These are phyloP conservation scores for Sugiyamaella grinbergsii DNA, from an alignment of 1,139 yeast species.

Conservation along the genomic window DNA sequence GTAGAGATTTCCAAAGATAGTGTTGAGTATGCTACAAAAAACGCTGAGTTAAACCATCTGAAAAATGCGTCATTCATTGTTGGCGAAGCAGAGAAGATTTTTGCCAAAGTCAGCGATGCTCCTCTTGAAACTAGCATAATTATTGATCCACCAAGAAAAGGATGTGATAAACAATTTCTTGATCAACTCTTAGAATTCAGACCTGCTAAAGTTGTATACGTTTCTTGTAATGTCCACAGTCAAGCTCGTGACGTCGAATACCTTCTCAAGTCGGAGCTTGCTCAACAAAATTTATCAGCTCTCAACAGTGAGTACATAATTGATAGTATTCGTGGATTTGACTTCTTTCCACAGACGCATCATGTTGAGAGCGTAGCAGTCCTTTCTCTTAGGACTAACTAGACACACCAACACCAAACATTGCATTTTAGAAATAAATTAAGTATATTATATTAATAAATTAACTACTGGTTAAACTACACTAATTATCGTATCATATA, in stretches of 20 bases:
- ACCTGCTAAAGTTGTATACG: conserved; percentile 86
- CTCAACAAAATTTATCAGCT: not conserved
- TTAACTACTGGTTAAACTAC: conserved; percentile 1
- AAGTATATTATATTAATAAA: conserved; percentile 10
- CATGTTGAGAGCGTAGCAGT: conserved; percentile 97
- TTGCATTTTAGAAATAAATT: not conserved
- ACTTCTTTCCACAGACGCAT: conserved; percentile 96
- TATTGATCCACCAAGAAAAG: conserved; percentile 96
- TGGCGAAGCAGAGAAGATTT: conserved; percentile 91
- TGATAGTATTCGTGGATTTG: conserved; percentile 89
- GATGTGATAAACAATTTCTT: conserved; percentile 86
- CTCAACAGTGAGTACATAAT: conserved; percentile 53
- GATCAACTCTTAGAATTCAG: conserved; percentile 78
- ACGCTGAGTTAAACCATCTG: conserved; percentile 74
- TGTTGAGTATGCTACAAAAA: conserved; percentile 79
- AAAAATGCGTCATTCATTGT: conserved; percentile 79
- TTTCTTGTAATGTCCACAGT: conserved; percentile 95
- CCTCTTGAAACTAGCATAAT: conserved; percentile 79
- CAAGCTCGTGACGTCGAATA: conserved; percentile 93
- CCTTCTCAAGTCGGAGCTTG: conserved; percentile 61
- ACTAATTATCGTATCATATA: conserved; percentile 10
- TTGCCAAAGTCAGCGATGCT: conserved; percentile 75
- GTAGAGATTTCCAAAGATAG: conserved; percentile 94
- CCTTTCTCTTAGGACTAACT: conserved; percentile 38
- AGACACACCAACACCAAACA: not conserved